A percentile compares a stretch with the other conserved stretches of the same genome.
Evolutionary conservation across 2,329 filamentous ascomycete genomes (phyloP).

Genomic region (Cladosporium austrohemisphaericum): DNA sequence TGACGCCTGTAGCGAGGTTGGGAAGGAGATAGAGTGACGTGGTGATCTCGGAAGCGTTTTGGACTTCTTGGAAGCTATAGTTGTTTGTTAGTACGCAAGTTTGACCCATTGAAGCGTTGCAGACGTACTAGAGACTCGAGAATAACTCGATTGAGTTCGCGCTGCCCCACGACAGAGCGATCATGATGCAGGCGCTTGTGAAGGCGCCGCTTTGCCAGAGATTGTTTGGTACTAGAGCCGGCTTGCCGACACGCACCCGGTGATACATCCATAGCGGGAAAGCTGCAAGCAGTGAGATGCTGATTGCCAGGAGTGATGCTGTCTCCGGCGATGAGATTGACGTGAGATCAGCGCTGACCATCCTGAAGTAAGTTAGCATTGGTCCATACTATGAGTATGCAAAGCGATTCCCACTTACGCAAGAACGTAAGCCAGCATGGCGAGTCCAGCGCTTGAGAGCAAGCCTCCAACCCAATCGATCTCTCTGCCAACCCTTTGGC

Average conservation of each 20-base stretch:
- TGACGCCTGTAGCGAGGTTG: slow-evolving; percentile 36
- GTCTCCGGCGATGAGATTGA: slow-evolving; percentile 22
- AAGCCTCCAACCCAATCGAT: slow-evolving; percentile 54
- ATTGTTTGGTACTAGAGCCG: slow-evolving; percentile 60
- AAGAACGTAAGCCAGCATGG: slow-evolving; percentile 51
- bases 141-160: slow-evolving; percentile 29
- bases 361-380: background rate
- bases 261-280: slow-evolving; percentile 57
- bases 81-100: background rate
- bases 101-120: background rate
- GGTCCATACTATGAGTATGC: too few relatives aligned
- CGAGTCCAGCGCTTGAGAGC: slow-evolving; percentile 46
- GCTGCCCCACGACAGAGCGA: slow-evolving; percentile 40
- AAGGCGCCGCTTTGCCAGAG: slow-evolving; percentile 58
- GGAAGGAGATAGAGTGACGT: slow-evolving; percentile 39
- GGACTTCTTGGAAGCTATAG: slow-evolving; percentile 41
- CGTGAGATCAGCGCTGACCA: slow-evolving; percentile 22
- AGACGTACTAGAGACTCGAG: slow-evolving; percentile 9
- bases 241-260: slow-evolving; percentile 43
- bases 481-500: slow-evolving; percentile 35
- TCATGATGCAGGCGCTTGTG: slow-evolving; percentile 49
- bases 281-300: slow-evolving; percentile 41
- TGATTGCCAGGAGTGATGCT: slow-evolving; percentile 42
- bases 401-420: slow-evolving; percentile 29
- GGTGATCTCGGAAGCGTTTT: slow-evolving; percentile 31